Evolutionary conservation across 108 stramenopile genomes (phyloP).

Genomic region (Aurantiochytrium sp.): DNA sequence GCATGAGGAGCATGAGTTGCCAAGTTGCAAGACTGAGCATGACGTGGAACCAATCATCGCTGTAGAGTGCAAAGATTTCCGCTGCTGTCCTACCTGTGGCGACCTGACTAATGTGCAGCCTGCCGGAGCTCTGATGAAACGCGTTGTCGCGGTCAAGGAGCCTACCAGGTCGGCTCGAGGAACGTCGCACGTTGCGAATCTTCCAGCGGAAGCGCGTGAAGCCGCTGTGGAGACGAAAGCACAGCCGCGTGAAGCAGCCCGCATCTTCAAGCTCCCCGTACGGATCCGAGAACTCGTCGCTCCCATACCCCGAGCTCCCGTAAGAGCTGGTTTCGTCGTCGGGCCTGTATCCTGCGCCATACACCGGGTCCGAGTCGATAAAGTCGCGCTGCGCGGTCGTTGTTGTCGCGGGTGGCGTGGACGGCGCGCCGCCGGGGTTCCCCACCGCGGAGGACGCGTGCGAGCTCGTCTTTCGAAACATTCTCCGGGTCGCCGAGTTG

Average conservation of each 20-base stretch:
- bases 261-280: not conserved
- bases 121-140: not conserved
- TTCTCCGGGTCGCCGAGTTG: no score
- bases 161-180: not conserved
- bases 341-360: not conserved
- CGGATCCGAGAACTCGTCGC: not conserved
- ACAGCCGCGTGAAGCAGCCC: not conserved
- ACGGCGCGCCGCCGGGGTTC: no score
- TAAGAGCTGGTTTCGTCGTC: not conserved
- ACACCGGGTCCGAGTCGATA: not conserved
- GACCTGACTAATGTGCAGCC: conserved; percentile 5
- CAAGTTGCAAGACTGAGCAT: conserved; percentile 48
- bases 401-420: no score
- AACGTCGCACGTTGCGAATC: not conserved
- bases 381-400: not conserved
- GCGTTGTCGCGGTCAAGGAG: conserved; percentile 5
- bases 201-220: not conserved
- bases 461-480: no score
- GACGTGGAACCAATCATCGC: conserved; percentile 69
- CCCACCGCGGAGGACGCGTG: no score
- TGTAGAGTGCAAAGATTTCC: not conserved
- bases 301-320: not conserved
- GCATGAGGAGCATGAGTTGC: conserved; percentile 32
- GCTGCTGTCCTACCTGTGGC: not conserved
- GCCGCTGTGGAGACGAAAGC: not conserved